Evolutionary conservation across 129 eudicot species (phyloP), one percentile per base, ranked within the genome.

Genomic region (Flaveria robusta): DNA sequence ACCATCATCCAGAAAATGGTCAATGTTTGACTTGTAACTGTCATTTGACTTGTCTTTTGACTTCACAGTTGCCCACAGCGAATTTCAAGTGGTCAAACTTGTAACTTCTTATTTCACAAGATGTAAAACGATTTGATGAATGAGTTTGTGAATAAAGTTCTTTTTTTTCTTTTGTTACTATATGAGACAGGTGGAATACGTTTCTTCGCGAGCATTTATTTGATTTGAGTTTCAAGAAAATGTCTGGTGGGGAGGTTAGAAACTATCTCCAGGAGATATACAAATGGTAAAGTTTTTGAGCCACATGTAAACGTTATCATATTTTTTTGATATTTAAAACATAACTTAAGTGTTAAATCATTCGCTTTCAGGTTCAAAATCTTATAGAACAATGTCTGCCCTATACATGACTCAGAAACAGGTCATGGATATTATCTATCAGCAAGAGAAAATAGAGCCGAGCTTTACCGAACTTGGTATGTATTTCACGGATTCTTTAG

Each of bases 361-460:
- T 63, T 29, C 12, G 68, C 43, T 76, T 76, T 42, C 85, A 93
- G 98, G 97, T 91, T 72, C 87, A 93, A 87, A 90, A 88, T 83
- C 92, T 90, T 19, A 87, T 93, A 51, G 97, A 88, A 77, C 85
- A 70, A 39, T 93, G 98, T 73, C 92, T 93, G 41, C 87, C 79
- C 62, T 85, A 79, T 91, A 93, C 85, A 90, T 93, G 98, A 90
- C 83, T 82, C 88, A 77, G 71, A 86, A 86, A 78, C 96, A 93
- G 75, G 91, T 81, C 27, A 72, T 88, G 37, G 83, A 88, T 66
- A 56, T 83, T 64, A 91, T 93, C 41, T 78, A 71, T 41, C 67
- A 70, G 31, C 88, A 87, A 77, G 91, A 88, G 80, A 93, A 88
- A 46, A 79, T 93, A 46, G 88, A 86, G 62, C 92, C 91, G 22